phyloP scores from a whole-genome alignment of 331 rosid species.

The Malus hybrid region DNA sequence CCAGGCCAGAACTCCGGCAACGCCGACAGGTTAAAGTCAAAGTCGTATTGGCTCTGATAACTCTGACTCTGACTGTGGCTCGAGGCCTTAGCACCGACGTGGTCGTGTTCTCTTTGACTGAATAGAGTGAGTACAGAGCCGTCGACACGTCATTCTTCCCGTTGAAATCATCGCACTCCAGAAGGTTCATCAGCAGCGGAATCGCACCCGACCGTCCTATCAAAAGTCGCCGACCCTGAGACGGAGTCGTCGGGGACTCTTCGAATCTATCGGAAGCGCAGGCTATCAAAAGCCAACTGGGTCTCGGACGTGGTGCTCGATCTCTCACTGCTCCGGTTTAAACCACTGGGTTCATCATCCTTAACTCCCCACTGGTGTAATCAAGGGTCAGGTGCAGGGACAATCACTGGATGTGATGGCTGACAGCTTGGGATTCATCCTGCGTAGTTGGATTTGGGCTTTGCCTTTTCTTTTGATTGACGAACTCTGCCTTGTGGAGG shows the following conservation, averaged over 20 bases:
- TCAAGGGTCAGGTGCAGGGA: conserved; percentile 45
- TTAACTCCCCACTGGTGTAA: neutral
- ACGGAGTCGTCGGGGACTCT: conserved; percentile 58
- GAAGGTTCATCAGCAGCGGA: conserved; percentile 60
- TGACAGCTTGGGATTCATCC: conserved; percentile 19
- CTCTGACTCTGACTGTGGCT: conserved; percentile 16
- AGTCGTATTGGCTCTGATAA: conserved; percentile 40
- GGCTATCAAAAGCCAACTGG: no score
- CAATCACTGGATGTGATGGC: conserved; percentile 48
- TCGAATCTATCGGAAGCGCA: conserved; percentile 59
- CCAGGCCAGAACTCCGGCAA: conserved; percentile 42
- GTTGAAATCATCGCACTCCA: conserved; percentile 59
- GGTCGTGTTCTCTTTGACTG: no score
- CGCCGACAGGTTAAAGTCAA: conserved; percentile 81
- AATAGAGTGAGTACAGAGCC: conserved; percentile 59
- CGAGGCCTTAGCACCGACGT: conserved; percentile 18
- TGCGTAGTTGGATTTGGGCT: neutral
- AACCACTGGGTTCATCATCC: neutral
- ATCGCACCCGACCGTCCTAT: conserved; percentile 89
- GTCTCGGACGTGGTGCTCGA: no score
- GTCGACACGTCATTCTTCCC: conserved; percentile 95
- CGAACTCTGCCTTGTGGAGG: no score
- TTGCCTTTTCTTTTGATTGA: conserved; percentile 9
- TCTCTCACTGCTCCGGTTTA: conserved; percentile 23
- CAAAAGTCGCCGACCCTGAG: conserved; percentile 47